Evolutionary conservation across 805 yeast genomes (phyloP).

Genomic region (Candida ponderosae): DNA sequence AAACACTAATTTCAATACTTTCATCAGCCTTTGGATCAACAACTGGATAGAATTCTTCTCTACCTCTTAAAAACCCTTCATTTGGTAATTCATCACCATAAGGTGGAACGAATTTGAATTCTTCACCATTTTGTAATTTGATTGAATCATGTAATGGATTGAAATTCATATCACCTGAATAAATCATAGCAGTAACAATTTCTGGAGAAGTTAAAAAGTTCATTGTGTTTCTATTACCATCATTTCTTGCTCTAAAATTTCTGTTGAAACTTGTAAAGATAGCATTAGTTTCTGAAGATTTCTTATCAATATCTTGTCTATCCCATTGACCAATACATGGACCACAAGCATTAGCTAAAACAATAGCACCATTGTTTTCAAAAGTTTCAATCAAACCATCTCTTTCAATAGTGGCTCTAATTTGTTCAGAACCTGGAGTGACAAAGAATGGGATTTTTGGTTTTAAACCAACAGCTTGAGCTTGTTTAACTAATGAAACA

Average conservation of each 20-base stretch:
- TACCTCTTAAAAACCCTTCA: conserved; percentile 87
- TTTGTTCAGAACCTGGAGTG: conserved; percentile 97
- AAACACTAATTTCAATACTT: conserved; percentile 61
- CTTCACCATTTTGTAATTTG: conserved; percentile 82
- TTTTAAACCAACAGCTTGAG: conserved; percentile 83
- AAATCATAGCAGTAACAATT: conserved; percentile 89
- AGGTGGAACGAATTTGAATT: conserved; percentile 84
- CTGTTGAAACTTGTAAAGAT: conserved; percentile 97
- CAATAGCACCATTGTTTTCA: conserved; percentile 87
- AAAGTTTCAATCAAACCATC: conserved; percentile 89
- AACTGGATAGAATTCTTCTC: conserved; percentile 82
- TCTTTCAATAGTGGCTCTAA: conserved; percentile 95
- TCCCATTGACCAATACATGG: conserved; percentile 99
- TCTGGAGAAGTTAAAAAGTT: conserved; percentile 97
- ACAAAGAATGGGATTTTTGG: conserved; percentile 89
- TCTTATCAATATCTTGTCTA: conserved; percentile 85
- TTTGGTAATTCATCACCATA: conserved; percentile 85
- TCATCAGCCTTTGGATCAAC: conserved; percentile 91
- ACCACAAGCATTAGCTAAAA: conserved; percentile 97
- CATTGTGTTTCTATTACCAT: conserved; percentile 96
- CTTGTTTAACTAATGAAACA: conserved; percentile 86
- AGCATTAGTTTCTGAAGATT: conserved; percentile 94
- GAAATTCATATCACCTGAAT: conserved; percentile 93
- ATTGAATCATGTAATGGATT: conserved; percentile 91
- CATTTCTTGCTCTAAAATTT: conserved; percentile 96